phyloP scores from a whole-genome alignment of 257 asterid genomes.

The Thymus mandschuricus region DNA sequence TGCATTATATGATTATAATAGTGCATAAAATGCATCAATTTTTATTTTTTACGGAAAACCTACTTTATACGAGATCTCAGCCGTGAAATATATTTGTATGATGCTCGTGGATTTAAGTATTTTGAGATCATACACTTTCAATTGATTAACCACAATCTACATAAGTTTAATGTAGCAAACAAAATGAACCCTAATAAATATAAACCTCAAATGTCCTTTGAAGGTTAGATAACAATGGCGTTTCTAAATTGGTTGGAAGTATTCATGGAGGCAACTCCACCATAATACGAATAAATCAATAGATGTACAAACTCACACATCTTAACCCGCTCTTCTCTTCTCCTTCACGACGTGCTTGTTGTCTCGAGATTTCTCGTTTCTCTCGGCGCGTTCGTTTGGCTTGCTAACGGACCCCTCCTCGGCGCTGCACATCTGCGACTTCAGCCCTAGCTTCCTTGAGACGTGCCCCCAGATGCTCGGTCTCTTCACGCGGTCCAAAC shows the following conservation, averaged over 20 bases:
- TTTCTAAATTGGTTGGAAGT: too few relatives aligned
- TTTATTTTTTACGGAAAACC: too few relatives aligned
- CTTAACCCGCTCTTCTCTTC: slow-evolving; percentile 40
- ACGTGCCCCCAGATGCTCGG: slow-evolving; percentile 68
- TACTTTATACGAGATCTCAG: too few relatives aligned
- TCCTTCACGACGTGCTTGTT: slow-evolving; percentile 52
- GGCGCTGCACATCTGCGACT: slow-evolving; percentile 97
- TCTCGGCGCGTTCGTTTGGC: slow-evolving; percentile 47
- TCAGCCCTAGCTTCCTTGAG: slow-evolving; percentile 78
- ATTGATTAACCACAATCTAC: background rate
- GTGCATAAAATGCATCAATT: too few relatives aligned
- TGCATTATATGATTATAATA: too few relatives aligned
- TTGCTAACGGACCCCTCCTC: slow-evolving; percentile 90
- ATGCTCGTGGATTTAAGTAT: too few relatives aligned
- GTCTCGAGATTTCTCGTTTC: slow-evolving; percentile 59
- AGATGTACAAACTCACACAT: background rate
- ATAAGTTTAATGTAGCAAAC: background rate
- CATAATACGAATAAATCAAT: background rate
- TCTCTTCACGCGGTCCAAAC: slow-evolving; percentile 66
- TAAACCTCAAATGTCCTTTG: background rate
- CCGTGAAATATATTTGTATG: too few relatives aligned
- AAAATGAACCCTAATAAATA: background rate
- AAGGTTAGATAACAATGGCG: too few relatives aligned
- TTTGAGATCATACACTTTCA: background rate
- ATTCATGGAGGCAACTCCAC: too few relatives aligned